Evolutionary conservation across 352 stramenopile species (phyloP), one percentile per base, ranked within the genome.

Genomic region (Globisporangium sylvaticum): DNA sequence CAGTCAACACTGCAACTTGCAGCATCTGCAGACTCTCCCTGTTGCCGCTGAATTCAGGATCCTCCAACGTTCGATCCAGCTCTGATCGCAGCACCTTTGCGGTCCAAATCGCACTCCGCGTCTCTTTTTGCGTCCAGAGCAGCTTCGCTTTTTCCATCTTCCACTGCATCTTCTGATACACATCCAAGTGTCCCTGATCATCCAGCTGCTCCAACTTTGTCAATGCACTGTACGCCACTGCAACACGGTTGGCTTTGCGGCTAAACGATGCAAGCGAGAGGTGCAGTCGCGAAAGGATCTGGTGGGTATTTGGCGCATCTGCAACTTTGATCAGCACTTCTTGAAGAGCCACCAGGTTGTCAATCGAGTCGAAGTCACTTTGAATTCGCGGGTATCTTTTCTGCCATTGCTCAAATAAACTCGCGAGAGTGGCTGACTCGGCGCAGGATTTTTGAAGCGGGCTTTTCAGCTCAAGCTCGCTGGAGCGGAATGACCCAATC

Each of bases 111-210:
- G 87, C 87, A 73, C 85, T 92, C 2, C 83, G 74, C 20, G 72
- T 69, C 59, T 96, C 88, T 15, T 79, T 74, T 29, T 94, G 80
- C n/a, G 70, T 84, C 84, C 87, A 96, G 10, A 93, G 66, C 14
- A 95, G 64, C 64, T 92, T 92, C 2, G 87, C 83, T 29, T 89
- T 89, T 62, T 95, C 78, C 67, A 94, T 83, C 27, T 84, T 80
- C 81, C 83, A 93, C 58, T 83, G 58, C 29, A 89, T 77, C 53
- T 68, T 65, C 12, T 91, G 76, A 32, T 78, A 59, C n/a, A 82
- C 58, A 24, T 58, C 50, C 14, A 95, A 58, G 0, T 69, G 57
- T 0, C 72, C 76, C 29, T 62, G 46, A 9, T 75, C 60, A 20
- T 88, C 14, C 12, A 95, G 76, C 24, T 87, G 59, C 42, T 92